Base-by-base conservation (phyloP, 805 yeast species). In the Metschnikowia gelsemii region DNA sequence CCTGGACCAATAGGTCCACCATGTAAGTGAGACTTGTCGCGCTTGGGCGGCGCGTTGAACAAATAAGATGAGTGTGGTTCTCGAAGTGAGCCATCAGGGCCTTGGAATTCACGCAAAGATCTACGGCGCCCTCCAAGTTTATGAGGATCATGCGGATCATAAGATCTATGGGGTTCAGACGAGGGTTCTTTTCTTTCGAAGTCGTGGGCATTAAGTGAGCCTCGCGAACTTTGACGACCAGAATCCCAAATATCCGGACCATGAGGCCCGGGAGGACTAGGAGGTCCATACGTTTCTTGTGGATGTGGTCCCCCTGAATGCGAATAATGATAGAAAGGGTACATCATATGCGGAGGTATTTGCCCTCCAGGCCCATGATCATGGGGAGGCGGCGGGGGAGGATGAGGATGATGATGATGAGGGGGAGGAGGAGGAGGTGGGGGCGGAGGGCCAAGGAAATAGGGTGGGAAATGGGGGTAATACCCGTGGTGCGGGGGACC, bases 361-460 rank as follows among this genome's bases (percentile, higher is more conserved):
- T 25, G 28, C 3, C 38, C 48, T 26, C 35, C 21, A 12, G 29
- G 29, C 3, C n/a, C n/a, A n/a, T n/a, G n/a, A n/a, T n/a, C n/a
- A n/a, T n/a, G n/a, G n/a, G n/a, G n/a, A n/a, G n/a, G n/a, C n/a
- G n/a, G n/a, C n/a, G n/a, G n/a, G n/a, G n/a, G n/a, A n/a, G n/a
- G 30, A 27, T 27, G 30, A 40, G 21, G 13, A 18, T 12, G 30
- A 20, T 38, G 46, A 19, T 33, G 42, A 3, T 30, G 40, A 5
- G 35, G 43, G 16, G 37, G 46, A 6, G 40, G 47, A 19, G 47
- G 52, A 8, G 42, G 48, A 3, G 42, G 49, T 26, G 42, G 51
- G 1, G 39, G 45, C 7, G 35, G 43, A 14, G 27, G 26, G 5
- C 39, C 34, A 16, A 32, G 39, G 25, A 21, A 14, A 24, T 35